Base-by-base conservation (phyloP, 1,139 yeast species). In the Suhomyces guaymorum region DNA sequence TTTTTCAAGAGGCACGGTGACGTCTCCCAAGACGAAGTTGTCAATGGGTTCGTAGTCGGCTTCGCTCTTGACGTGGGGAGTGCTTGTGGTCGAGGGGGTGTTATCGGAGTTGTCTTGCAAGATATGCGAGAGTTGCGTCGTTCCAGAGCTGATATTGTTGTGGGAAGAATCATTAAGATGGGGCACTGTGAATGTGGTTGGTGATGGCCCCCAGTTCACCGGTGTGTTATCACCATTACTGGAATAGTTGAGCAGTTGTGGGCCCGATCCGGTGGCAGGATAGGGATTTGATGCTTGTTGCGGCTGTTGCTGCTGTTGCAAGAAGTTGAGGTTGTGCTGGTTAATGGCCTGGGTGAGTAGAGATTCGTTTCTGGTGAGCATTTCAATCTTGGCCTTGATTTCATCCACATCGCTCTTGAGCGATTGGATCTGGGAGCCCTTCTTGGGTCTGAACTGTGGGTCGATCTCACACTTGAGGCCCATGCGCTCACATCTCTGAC, bases 401-500 rank as follows among this genome's bases (percentile, higher is more conserved):
- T 84, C 90, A 49, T 83, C 90, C 12, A 89, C 88, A 50, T 90
- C 97, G 50, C 84, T 86, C 49, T 89, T 76, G 49, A 89, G 66
- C 32, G 83, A 74, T 52, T 88, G 96, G 26, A 89, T 82, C 59
- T 88, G 96, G 3, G 92, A 83, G 1, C 96, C 96, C 58, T 88
- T 89, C 51, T 86, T 83, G 4, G 97, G 97, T 52, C 90, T 75
- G 59, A 88, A 90, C 48, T 82, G 82, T 1, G 97, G 97, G 55
- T 90, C 96, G 22, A 90, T 86, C 49, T 85, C 90, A 65, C 97
- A 90, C 41, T 74, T 75, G 26, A 89, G 68, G 2, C 80, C 82
- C 86, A 85, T 83, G 51, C 83, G 70, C 31, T 79, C 82, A 59
- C 97, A 90, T 39, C 96, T 63, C 20, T 82, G 75, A 57, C 97